phyloP scores from a whole-genome alignment of 129 eudicot species.

The Chrysanthemum makinoi region DNA sequence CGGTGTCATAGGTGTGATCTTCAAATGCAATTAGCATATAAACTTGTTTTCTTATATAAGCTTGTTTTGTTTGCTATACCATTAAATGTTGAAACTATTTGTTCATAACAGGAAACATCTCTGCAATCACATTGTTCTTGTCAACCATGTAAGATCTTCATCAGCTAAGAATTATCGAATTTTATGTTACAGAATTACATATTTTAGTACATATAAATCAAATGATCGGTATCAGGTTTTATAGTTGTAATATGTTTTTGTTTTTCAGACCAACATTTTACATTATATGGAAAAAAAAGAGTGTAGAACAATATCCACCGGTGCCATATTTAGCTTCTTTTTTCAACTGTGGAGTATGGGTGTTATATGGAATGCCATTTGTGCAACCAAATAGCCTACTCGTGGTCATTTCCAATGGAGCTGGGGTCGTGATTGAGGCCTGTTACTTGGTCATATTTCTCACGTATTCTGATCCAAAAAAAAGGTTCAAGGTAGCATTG shows the following conservation, averaged over 20 bases:
- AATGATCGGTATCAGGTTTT: too few species aligned
- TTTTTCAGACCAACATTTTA: constrained; percentile 68
- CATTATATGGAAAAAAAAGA: constrained; percentile 57
- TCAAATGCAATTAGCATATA: not conserved
- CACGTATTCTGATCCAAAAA: constrained; percentile 31
- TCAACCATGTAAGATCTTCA: constrained; percentile 50
- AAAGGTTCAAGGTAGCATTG: constrained; percentile 34
- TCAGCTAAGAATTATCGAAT: not conserved
- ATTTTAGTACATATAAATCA: too few species aligned
- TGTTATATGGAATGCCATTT: constrained; percentile 75
- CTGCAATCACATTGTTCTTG: constrained; percentile 48
- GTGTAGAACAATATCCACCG: constrained; percentile 79
- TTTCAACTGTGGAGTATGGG: constrained; percentile 77
- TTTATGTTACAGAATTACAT: too few species aligned
- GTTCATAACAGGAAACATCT: constrained; percentile 45
- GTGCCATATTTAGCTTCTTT: constrained; percentile 71
- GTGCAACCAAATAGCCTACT: constrained; percentile 72
- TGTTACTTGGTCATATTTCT: constrained; percentile 50
- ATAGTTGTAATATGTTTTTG: not conserved
- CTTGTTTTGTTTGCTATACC: not conserved
- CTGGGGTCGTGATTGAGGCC: constrained; percentile 60
- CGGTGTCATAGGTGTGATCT: constrained; percentile 48
- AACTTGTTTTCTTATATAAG: too few species aligned
- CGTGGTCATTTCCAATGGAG: constrained; percentile 66
- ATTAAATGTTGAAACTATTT: not conserved